Evolutionary conservation across 345 rosid genomes (phyloP).

Genomic region (Salix koriyanagi): DNA sequence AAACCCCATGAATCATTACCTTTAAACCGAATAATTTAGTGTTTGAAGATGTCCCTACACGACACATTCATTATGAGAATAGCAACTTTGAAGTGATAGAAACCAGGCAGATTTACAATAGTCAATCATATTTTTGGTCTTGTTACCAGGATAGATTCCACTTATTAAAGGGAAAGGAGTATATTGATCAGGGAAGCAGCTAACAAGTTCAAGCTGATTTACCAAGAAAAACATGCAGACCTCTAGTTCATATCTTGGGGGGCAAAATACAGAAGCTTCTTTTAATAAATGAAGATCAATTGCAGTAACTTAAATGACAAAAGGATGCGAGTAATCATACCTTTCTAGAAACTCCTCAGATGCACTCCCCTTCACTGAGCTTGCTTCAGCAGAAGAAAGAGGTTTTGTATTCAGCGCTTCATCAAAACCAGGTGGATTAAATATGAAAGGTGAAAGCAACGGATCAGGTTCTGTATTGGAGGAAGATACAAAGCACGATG

Average conservation of each 20-base stretch:
- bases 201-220: neutral
- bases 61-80: no score
- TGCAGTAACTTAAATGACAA: neutral
- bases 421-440: constrained; percentile 36
- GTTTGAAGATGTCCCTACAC: neutral
- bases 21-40: no score
- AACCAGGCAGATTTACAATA: neutral
- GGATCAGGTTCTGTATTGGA: constrained; percentile 64
- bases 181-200: neutral
- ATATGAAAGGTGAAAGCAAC: constrained; percentile 61
- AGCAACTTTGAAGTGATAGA: no score
- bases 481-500: constrained; percentile 46
- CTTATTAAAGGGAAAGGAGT: no score
- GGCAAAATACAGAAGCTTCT: neutral
- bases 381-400: constrained; percentile 27
- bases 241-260: neutral
- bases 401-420: constrained; percentile 26
- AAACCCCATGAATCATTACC: neutral
- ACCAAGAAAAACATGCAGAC: no score
- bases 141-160: neutral
- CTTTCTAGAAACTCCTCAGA: constrained; percentile 37
- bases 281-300: neutral
- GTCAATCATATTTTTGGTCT: neutral
- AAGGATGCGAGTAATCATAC: constrained; percentile 19
- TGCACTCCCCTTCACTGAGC: constrained; percentile 28